Evolutionary conservation across 345 rosid genomes (phyloP), one percentile per base, ranked within the genome.

Genomic region (Pugionium dolabratum): DNA sequence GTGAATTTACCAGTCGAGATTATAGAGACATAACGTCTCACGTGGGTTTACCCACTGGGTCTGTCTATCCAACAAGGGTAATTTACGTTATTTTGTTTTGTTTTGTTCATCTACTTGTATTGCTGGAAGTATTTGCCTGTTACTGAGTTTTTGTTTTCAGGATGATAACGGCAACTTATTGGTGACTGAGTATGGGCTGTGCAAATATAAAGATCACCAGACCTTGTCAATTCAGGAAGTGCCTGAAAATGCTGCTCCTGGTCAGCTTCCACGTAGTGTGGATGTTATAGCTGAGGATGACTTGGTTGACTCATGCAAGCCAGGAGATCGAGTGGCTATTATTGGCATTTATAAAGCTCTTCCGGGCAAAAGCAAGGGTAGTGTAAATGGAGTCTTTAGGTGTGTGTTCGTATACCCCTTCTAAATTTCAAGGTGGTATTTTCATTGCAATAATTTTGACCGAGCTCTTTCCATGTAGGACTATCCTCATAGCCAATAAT

Each of bases 1-100:
- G 86, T 30, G 79, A 69, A 59, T 85, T 90, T 68, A 88, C 88
- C 8, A 71, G 79, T 37, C 89, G 96, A 39, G 99, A 94, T 50
- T 94, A 94, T 59, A 83, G 99, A 55, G 99, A 94, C 76, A 87
- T 94, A 54, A 83, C 99, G 35, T 94, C 99, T 49, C 77, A 79
- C 61, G 77, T 74, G 26, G 99, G 99, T 71, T 79, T 94, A 69
- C 99, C 99, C 50, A 94, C 99, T 40, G 99, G 99, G 2, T 84
- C 97, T 44, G 96, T 94, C 55, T 94, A 94, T 83, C 99, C 99
- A 18, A 94, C 99, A 31, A 83, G 91, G 99, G 99, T 94, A 90
- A 78, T 63, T 18, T 40, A 49, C 55, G 26, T 42, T 45, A 27
- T 69, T 29, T 36, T 26, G 41, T 26, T 46, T 11, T 6, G 25